Evolutionary conservation across 2,329 filamentous ascomycete genomes (phyloP).

Genomic region (Fusarium oligoseptatum): DNA sequence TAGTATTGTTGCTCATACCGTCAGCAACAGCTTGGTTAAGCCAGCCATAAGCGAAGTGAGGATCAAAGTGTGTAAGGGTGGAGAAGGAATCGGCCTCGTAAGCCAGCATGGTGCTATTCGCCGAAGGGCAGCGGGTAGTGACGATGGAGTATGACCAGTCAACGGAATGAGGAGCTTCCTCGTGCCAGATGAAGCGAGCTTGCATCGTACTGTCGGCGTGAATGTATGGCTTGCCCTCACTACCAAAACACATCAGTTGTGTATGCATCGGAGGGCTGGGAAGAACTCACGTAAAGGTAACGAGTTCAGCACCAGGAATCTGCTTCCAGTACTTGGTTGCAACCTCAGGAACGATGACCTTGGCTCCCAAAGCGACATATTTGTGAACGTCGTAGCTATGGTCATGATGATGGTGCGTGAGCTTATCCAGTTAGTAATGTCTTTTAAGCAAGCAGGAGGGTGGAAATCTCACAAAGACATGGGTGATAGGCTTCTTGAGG

Average conservation of each 20-base stretch:
- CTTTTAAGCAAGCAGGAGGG: background rate
- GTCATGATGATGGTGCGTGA: background rate
- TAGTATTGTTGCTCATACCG: background rate
- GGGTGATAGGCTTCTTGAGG: constrained; percentile 23
- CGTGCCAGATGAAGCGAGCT: constrained; percentile 1
- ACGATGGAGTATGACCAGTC: constrained; percentile 1
- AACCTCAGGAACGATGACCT: background rate
- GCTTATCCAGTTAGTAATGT: background rate
- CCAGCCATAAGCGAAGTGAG: background rate
- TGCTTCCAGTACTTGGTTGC: background rate
- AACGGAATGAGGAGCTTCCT: background rate
- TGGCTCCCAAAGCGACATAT: background rate
- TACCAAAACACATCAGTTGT: background rate
- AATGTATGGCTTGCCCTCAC: background rate
- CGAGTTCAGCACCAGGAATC: background rate
- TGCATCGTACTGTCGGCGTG: background rate
- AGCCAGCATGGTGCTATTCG: background rate
- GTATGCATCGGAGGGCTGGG: background rate
- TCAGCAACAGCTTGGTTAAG: background rate
- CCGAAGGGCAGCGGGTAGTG: background rate
- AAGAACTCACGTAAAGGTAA: background rate
- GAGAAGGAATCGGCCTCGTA: background rate
- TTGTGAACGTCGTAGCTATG: background rate
- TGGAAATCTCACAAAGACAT: constrained; percentile 23
- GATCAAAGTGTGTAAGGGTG: background rate